Percentiles rank a stretch among this genome's conserved stretches.
These are phyloP conservation scores for Maudiozyma turicensis DNA, from an alignment of 805 yeast species.

Conservation along the genomic window DNA sequence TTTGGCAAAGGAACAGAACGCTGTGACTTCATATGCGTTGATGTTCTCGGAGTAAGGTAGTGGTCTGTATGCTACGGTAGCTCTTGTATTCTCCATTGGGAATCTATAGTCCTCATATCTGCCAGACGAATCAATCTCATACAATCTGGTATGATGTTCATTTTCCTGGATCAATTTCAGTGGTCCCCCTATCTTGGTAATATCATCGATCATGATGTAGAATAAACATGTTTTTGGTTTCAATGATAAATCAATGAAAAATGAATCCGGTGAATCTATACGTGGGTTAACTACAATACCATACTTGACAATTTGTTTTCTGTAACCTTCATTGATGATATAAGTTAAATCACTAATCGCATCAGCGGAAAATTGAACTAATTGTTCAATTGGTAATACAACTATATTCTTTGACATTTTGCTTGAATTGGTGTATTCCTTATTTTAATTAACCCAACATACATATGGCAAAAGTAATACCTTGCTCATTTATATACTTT, in stretches of 20 bases:
- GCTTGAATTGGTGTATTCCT: not conserved
- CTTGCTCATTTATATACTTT: not conserved
- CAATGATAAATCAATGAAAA: not conserved
- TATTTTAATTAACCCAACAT: too few relatives aligned
- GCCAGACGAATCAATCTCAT: not conserved
- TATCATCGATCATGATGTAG: conserved; percentile 1
- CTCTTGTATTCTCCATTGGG: conserved; percentile 16
- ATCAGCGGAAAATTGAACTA: not conserved
- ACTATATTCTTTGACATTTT: not conserved
- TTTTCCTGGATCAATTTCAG: not conserved
- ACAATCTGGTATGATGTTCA: not conserved
- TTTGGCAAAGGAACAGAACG: conserved; percentile 38
- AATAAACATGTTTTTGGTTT: not conserved
- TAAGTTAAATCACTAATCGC: not conserved
- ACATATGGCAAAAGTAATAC: not conserved
- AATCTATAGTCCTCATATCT: conserved; percentile 1
- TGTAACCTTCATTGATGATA: not conserved
- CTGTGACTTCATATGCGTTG: conserved; percentile 38
- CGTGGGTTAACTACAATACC: not conserved
- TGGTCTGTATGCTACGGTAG: conserved; percentile 31
- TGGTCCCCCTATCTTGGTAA: not conserved
- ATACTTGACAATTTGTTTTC: not conserved
- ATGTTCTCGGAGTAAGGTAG: conserved; percentile 3
- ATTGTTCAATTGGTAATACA: not conserved
- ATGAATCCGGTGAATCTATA: not conserved